Base-by-base conservation (phyloP, 257 asterid genomes). In the Solanum chaucha region DNA sequence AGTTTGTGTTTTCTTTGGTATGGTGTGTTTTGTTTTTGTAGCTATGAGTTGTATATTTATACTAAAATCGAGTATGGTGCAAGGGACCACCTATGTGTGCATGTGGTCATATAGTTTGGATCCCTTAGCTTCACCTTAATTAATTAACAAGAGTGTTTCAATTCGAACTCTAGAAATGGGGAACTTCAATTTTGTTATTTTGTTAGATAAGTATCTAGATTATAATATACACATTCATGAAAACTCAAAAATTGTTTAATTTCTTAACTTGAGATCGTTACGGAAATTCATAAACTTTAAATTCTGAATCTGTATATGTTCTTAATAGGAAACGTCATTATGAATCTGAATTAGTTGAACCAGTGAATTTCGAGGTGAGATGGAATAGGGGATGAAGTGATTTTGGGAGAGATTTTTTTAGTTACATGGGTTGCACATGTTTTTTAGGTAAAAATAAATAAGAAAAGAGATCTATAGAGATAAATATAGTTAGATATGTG, bases 31-130 rank as follows among this genome's bases (percentile, higher is more conserved):
- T 64, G 61, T 20, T 73, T 85, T 30, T 17, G 51, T 30, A 75
- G 86, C 77, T 36, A 34, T 8, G 36, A 61, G 85, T 30, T 65
- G 34, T 77, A 8, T 32, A 87, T 87, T 75, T 89, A 89, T 89
- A 89, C 32, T 86, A 71, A 40, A 51, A 32, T 10, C 10, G 58
- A 36, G 8, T n/a, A 28, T 14, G 40, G 61, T 44, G 19, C 17
- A 26, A 46, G 72, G 58, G 40, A 72, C 28, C 81, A 72, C 81
- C 9, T 8, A 71, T 30, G 40, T 28, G 77, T 70, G 12, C 44
- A 70, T 17, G 22, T 51, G 22, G 61, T 15, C 22, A 5, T 51
- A 15, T 51, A 51, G 61, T 51, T 51, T 51, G 61, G 20, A 51
- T 2, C 61, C 61, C 22, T 5, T 51, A 15, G 22, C 59, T 51